phyloP scores from a whole-genome alignment of 768 basidiomycete genomes.

The Asterophora lycoperdoides region DNA sequence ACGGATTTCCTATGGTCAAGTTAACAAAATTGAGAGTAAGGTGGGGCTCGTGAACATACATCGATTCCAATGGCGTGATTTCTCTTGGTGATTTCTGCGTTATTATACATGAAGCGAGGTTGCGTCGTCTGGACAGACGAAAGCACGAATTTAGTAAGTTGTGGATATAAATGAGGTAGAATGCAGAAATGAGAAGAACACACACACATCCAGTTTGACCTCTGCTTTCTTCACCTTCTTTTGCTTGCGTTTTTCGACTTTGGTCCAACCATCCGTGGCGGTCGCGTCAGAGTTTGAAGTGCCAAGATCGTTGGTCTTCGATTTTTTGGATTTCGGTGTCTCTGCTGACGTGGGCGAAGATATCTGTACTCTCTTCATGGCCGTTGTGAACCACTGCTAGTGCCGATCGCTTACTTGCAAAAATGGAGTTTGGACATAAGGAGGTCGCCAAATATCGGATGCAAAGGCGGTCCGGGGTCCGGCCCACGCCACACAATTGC shows the following conservation, averaged over 20 bases:
- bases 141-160: conserved; percentile 1
- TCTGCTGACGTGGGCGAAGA: conserved; percentile 7
- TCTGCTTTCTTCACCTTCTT: conserved; percentile 64
- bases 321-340: conserved; percentile 32
- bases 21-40: neutral
- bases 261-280: conserved; percentile 49
- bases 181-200: conserved; percentile 16
- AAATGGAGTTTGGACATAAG: too few species aligned
- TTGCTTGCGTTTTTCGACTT: conserved; percentile 65
- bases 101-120: conserved; percentile 80
- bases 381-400: neutral
- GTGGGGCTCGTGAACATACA: conserved; percentile 39
- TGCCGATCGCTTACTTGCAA: too few species aligned
- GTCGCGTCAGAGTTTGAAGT: conserved; percentile 10
- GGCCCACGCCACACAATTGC: too few species aligned
- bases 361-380: conserved; percentile 15
- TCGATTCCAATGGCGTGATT: conserved; percentile 76
- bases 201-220: conserved; percentile 57
- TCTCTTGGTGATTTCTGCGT: conserved; percentile 67
- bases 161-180: conserved; percentile 3
- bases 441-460: too few species aligned
- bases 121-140: conserved; percentile 39
- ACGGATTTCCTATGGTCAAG: conserved; percentile 65
- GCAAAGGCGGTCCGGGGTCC: too few species aligned
- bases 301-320: conserved; percentile 26